phyloP scores from a whole-genome alignment of 495 filamentous ascomycete genomes.

The Friedmanniomyces endolithicus region DNA sequence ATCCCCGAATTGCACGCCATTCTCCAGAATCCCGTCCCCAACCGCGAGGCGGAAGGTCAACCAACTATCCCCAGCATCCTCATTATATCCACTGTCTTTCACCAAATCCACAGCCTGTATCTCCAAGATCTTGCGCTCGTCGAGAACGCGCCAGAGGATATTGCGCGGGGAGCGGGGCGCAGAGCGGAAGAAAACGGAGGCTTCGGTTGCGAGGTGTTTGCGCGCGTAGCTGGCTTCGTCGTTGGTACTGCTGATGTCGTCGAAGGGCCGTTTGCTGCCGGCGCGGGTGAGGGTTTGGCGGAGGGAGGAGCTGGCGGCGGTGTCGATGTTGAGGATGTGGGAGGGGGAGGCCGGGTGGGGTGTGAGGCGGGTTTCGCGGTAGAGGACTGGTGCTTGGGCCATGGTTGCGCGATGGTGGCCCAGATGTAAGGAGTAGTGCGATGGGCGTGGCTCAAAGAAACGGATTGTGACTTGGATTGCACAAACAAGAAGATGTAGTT shows the following conservation, averaged over 20 bases:
- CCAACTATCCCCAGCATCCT: constrained; percentile 44
- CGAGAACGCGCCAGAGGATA: constrained; percentile 82
- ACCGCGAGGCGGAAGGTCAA: constrained; percentile 68
- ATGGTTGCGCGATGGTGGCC: constrained; percentile 12
- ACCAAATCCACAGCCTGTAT: constrained; percentile 72
- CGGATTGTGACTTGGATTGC: not conserved
- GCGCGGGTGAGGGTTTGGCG: constrained; percentile 21
- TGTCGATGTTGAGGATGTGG: constrained; percentile 61
- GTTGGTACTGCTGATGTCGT: constrained; percentile 41
- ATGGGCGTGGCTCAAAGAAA: too few species aligned
- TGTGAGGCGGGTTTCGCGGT: constrained; percentile 77
- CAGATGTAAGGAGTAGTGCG: not conserved
- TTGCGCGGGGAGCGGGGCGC: constrained; percentile 60
- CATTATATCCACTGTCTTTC: constrained; percentile 45
- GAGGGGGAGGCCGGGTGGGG: constrained; percentile 60
- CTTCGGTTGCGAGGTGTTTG: constrained; percentile 61
- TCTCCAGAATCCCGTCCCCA: constrained; percentile 52
- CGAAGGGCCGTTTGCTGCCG: constrained; percentile 30
- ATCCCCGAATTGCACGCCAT: constrained; percentile 71
- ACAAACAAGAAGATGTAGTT: constrained; percentile 6
- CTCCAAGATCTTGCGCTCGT: constrained; percentile 67
- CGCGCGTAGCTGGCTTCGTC: constrained; percentile 64
- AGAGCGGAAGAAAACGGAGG: constrained; percentile 72
- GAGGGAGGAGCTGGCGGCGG: constrained; percentile 27
- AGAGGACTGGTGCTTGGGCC: constrained; percentile 35